Evolutionary conservation across 768 basidiomycete genomes (phyloP), one percentile per base, ranked within the genome.

Genomic region (Pisolithus sp.): DNA sequence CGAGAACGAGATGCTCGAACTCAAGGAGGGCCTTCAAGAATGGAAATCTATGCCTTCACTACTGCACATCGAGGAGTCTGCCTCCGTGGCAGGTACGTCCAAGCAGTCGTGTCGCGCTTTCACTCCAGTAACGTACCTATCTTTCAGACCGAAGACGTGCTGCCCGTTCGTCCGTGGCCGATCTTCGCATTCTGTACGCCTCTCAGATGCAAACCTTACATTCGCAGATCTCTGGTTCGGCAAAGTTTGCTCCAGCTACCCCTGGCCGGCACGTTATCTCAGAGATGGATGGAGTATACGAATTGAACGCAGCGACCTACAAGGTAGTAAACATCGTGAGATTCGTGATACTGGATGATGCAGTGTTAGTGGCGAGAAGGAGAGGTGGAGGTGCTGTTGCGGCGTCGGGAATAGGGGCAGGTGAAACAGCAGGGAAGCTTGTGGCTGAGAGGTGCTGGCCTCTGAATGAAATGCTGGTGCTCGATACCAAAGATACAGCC

Each of bases 1-100:
- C 24, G 96, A 99, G 73, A 94, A 93, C 62, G 94, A 97, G 67
- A 90, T 98, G 87, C 79, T 97, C 28, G 94, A 98, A 62, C 81
- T 99, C 66, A 97, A 96, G 67, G 92, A 94, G 50, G 80, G 88
- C 6, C 76, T 98, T 4, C 85, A 89, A 12, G 96, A 99, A 63
- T 98, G 94, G 87, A 93, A 94, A 68, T 83, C 83, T 50, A 93
- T 98, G 80, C 95, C 96, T 0, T 90, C 93, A 7, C 77, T 92
- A 18, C 76, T 99, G 17, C 91, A 94, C 57, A 86, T 97, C 52
- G 89, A 92, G 47, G 92, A 88, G 62, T 84, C 83, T 15, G 81
- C 83, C 37, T 83, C 81, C 18, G 76, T 76, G 28, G 77, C 85
- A 28, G 76, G 77, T 76, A 71, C 30, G 30, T 64, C 45, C 1